Conservation (phyloP, 306 rosid genomes). For the Styphnolobium japonicum region DNA sequence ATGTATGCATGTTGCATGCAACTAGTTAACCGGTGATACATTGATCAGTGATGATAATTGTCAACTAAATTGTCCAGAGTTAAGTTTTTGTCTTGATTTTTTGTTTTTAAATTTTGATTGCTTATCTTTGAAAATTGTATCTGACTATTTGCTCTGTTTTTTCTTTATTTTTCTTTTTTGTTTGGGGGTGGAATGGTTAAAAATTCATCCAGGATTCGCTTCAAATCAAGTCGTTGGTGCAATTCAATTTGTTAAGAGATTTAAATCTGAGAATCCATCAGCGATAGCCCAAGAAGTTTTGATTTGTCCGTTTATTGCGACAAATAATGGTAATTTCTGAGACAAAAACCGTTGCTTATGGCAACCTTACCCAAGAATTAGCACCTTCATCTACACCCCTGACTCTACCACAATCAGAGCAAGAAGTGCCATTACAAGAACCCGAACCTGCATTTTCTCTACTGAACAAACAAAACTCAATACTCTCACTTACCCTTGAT, state of each 20-base stretch:
- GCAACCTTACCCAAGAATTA: neutral
- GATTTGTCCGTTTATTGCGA: neutral
- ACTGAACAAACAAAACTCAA: conserved; percentile 34
- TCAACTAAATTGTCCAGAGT: neutral
- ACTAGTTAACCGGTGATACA: neutral
- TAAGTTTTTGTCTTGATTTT: neutral
- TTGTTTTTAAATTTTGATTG: neutral
- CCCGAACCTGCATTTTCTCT: conserved; percentile 14
- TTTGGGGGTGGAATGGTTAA: neutral
- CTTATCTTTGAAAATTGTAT: neutral
- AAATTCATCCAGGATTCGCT: neutral
- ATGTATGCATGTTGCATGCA: conserved; percentile 48
- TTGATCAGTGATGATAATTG: neutral
- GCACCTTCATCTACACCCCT: neutral
- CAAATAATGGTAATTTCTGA: conserved; percentile 17
- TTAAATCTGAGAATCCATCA: neutral
- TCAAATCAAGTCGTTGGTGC: neutral
- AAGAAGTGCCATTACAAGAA: conserved; percentile 28
- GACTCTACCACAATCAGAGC: conserved; percentile 15
- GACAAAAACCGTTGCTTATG: neutral
- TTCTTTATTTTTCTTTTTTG: no score
- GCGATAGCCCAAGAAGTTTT: neutral
- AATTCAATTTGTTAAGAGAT: conserved; percentile 1
- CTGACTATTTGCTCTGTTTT: neutral
- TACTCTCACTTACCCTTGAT: conserved; percentile 48